phyloP scores from a whole-genome alignment of 805 yeast genomes.

The Diddensiella santjacobensis region DNA sequence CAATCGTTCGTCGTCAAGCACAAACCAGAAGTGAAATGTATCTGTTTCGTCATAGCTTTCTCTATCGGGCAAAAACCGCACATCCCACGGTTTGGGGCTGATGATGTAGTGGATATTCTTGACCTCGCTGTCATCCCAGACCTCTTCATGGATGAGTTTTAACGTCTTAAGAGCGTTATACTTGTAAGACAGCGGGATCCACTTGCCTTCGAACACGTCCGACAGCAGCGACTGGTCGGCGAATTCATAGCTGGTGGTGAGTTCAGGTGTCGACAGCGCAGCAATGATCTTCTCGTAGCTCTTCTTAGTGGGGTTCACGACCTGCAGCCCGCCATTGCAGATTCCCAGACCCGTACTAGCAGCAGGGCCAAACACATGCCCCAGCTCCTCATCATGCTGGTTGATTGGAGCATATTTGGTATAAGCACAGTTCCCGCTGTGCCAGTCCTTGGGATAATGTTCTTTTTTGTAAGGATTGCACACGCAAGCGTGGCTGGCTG shows the following conservation, averaged over 20 bases:
- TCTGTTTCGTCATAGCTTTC: slow-evolving; percentile 40
- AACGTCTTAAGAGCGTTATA: slow-evolving; percentile 58
- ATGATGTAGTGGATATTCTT: slow-evolving; percentile 56
- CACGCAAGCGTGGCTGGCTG: slow-evolving; percentile 59
- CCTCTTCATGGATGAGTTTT: slow-evolving; percentile 40
- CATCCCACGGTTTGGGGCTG: slow-evolving; percentile 61
- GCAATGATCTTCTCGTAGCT: slow-evolving; percentile 40
- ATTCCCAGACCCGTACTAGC: slow-evolving; percentile 41
- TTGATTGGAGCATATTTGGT: slow-evolving; percentile 31
- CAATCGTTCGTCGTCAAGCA: slow-evolving; percentile 27
- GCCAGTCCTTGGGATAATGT: slow-evolving; percentile 56
- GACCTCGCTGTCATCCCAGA: slow-evolving; percentile 47
- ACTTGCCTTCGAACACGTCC: slow-evolving; percentile 48
- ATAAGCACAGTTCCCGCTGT: slow-evolving; percentile 48
- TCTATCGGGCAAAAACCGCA: slow-evolving; percentile 27
- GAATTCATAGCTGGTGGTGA: slow-evolving; percentile 45
- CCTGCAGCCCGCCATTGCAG: slow-evolving; percentile 58
- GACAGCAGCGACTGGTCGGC: slow-evolving; percentile 57
- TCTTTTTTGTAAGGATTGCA: slow-evolving; percentile 52
- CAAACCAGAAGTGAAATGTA: slow-evolving; percentile 52
- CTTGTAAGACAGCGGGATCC: slow-evolving; percentile 51
- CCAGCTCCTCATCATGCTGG: slow-evolving; percentile 12
- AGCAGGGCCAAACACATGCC: slow-evolving; percentile 41
- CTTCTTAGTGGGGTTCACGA: slow-evolving; percentile 43
- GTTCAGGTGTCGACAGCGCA: slow-evolving; percentile 39